Base-by-base conservation (phyloP, 2,329 filamentous ascomycete species). In the Colletotrichum camelliae region DNA sequence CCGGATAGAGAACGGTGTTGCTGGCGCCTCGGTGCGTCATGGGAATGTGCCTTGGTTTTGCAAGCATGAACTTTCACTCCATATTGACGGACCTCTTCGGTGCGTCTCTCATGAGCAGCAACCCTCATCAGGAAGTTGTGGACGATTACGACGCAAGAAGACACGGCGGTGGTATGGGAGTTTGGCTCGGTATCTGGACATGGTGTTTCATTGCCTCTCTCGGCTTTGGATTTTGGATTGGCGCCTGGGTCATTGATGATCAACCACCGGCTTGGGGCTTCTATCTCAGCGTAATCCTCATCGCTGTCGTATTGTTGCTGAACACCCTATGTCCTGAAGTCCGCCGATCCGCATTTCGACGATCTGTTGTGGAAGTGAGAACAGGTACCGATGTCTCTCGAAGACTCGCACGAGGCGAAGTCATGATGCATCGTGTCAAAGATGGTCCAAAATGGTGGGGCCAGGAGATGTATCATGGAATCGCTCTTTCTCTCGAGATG, bases 131-230 rank as follows among this genome's bases (percentile, higher is more conserved):
- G 83, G 94, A 95, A 80, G 85, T 94, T 24, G 92, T 94, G 2
- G 89, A 93, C 73, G 84, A 89, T 15, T 91, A 91, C 78, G 94
- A 96, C 82, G 90, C 94, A 21, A 90, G 94, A 70, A 88, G 94
- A 55, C 93, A 95, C 80, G 94, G 94, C 9, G 94, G 94, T 15
- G 94, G 94, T 0, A 93, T 96, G 86, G 94, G 94, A 0, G 86
- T 94, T n/a, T 96, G 94, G 94, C 87, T 95, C 12, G 93, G 93
- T 2, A 88, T 94, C 70, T 96, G 94, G 93, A 93, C 93, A 1
- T 96, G 93, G 91, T 94, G 93, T 81, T 94, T 91, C 83, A 91
- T 94, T 79, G 93, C 92, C 7, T 94, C 93, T 27, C 87, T 96
- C 27, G 91, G 92, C 1, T 81, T 95, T 48, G 94, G 94, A 0